These are phyloP conservation scores for Neocatenulostroma microsporum DNA, from an alignment of 2,329 filamentous ascomycete species.

Conservation along the genomic window DNA sequence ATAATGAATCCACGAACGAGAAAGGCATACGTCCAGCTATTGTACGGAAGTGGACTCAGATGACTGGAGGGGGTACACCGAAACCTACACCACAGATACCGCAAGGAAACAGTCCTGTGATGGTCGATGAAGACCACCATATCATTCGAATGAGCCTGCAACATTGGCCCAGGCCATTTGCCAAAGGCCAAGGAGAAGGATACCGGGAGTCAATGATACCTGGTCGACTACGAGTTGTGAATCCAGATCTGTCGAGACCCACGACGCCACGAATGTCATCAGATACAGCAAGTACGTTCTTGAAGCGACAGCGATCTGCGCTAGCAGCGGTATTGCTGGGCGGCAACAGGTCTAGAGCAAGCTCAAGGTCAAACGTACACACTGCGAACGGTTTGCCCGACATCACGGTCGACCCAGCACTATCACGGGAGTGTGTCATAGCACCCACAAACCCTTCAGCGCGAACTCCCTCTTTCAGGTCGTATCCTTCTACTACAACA, in stretches of 20 bases:
- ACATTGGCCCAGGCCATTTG: slow-evolving; percentile 29
- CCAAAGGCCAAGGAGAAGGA: slow-evolving; percentile 24
- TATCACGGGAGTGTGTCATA: slow-evolving; percentile 20
- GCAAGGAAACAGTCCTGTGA: slow-evolving; percentile 14
- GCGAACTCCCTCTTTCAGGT: slow-evolving; percentile 18
- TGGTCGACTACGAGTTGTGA: slow-evolving; percentile 26
- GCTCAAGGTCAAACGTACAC: slow-evolving; percentile 8
- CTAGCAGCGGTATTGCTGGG: slow-evolving; percentile 11
- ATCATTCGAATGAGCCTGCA: slow-evolving; percentile 28
- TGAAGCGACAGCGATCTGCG: slow-evolving; percentile 19
- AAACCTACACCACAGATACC: slow-evolving; percentile 13
- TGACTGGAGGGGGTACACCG: slow-evolving; percentile 12
- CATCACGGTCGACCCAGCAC: slow-evolving; percentile 16
- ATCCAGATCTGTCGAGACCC: slow-evolving; percentile 25
- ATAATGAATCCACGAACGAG: slow-evolving; percentile 9
- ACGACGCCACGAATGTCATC: slow-evolving; percentile 15
- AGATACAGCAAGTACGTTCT: slow-evolving; percentile 14
- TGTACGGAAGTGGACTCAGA: slow-evolving; percentile 10
- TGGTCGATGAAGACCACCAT: slow-evolving; percentile 26
- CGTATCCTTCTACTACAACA: slow-evolving; percentile 18
- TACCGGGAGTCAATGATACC: slow-evolving; percentile 23
- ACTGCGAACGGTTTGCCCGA: slow-evolving; percentile 6
- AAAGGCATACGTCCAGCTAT: slow-evolving; percentile 7
- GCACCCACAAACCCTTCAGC: slow-evolving; percentile 9
- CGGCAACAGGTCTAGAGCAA: slow-evolving; percentile 11